Base-by-base conservation (phyloP, 371 early-diverging fungal species). In the Actinomortierella ambigua region DNA sequence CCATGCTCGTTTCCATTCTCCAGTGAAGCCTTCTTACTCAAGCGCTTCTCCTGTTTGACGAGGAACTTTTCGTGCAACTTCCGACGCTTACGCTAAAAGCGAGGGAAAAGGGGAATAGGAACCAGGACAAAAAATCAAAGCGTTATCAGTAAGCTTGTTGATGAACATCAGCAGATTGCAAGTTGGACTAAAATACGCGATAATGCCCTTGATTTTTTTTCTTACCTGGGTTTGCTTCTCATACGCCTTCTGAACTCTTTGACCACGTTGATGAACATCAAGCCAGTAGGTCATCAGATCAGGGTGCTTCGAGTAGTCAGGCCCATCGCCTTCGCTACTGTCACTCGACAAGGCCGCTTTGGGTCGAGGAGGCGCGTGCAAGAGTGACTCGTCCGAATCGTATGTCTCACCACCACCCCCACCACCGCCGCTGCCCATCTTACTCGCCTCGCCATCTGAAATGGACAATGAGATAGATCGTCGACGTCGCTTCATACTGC, bases 201-300 rank as follows among this genome's bases (percentile, higher is more conserved):
- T n/a, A n/a, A n/a, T n/a, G n/a, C n/a, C n/a, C n/a, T n/a, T n/a
- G n/a, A n/a, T n/a, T n/a, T n/a, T 51, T 27, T 2, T 7, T 24
- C 70, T 51, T 65, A 70, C 70, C 13, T 58, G 34, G 22, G 70
- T 60, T 22, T 70, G 70, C 41, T 57, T 57, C 55, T 70, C 70
- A n/a, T 70, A 70, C 1, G 70, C 65, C 47, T 55, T 64, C 47
- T 70, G 70, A 3, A 70, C 70, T 13, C 64, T 60, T 51, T 70
- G 70, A 2, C 70, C 62, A 17, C 70, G 65, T 27, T 61, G 64
- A 18, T 70, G 65, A n/a, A 70, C 70, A 15, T 70, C 70, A 4
- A 70, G 28, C 61, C 60, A 60, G 20, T 70, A 70, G 34, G 55
- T 57, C 70, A 70, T 70, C 43, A 65, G 46, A 8, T 70, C 70